Evolutionary conservation across 2,329 filamentous ascomycete species (phyloP).

Genomic region (Curvularia hawaiiensis): DNA sequence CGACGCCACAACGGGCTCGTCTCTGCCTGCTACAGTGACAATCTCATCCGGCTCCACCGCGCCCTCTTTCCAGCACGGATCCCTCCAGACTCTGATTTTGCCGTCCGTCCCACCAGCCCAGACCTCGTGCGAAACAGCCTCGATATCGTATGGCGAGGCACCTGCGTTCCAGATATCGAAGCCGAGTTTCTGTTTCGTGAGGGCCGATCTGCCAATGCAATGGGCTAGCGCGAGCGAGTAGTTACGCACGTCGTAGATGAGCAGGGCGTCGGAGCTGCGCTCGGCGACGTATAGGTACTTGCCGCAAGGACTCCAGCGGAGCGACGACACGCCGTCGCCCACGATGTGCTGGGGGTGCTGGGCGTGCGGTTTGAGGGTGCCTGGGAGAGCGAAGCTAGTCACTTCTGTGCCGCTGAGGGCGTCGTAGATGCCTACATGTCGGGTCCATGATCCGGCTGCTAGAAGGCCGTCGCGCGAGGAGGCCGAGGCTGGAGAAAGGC

Average conservation of each 20-base stretch:
- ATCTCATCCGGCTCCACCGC: slow-evolving; percentile 46
- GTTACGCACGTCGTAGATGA: slow-evolving; percentile 65
- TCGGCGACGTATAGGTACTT: slow-evolving; percentile 65
- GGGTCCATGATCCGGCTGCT: slow-evolving; percentile 63
- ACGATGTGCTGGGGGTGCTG: slow-evolving; percentile 10
- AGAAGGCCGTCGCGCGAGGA: slow-evolving; percentile 52
- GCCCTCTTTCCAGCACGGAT: slow-evolving; percentile 38
- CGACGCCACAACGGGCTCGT: slow-evolving; percentile 28
- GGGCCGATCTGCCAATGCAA: slow-evolving; percentile 50
- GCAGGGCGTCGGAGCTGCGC: slow-evolving; percentile 59
- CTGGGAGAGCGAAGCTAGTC: slow-evolving; percentile 56
- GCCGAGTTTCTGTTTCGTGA: slow-evolving; percentile 62
- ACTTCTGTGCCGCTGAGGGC: slow-evolving; percentile 56
- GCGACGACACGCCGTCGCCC: slow-evolving; percentile 60
- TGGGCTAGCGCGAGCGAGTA: slow-evolving; percentile 57
- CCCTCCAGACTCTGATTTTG: slow-evolving; percentile 50
- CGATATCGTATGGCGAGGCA: slow-evolving; percentile 24
- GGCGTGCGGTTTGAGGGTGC: slow-evolving; percentile 16
- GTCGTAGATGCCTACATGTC: slow-evolving; percentile 63
- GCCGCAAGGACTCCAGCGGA: slow-evolving; percentile 64
- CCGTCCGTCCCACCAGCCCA: slow-evolving; percentile 67
- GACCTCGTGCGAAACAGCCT: slow-evolving; percentile 53
- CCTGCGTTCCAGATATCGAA: slow-evolving; percentile 55
- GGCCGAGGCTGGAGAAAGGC: slow-evolving; percentile 37
- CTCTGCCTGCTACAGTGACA: slow-evolving; percentile 20